Base-by-base conservation (phyloP, 768 basidiomycete species). In the Lentinula sp. region DNA sequence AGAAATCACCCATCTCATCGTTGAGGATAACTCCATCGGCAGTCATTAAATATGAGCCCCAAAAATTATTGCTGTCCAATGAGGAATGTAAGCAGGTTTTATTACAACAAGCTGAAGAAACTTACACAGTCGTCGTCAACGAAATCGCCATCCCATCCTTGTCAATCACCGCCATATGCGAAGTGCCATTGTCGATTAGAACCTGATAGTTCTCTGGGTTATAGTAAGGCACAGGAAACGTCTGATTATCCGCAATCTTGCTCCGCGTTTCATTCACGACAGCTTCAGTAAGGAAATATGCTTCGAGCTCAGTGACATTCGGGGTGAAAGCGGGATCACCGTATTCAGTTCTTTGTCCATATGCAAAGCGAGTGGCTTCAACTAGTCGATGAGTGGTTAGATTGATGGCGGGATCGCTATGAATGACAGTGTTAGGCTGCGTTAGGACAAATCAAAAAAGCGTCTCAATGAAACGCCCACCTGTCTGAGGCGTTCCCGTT, bases 241-340 rank as follows among this genome's bases (percentile, higher is more conserved):
- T 76, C 43, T 65, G 48, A 43, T 68, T 72, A 49, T 71, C 67
- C 45, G 34, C 16, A 48, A 75, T 71, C 60, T 64, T 65, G 23
- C 62, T 65, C 8, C 75, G 67, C 28, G 70, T 62, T 15, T 63
- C 64, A 21, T 61, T 69, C 5, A 66, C 71, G 0, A 69, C 65
- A 2, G 50, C 43, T n/a, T 69, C 67, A 18, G 65, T 66, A n/a
- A 76, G 60, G 57, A 70, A 73, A 21, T 61, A 65, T 28, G 64
- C 48, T 59, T 78, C 69, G 15, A 76, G 67, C 10, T 60, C 60
- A 3, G 76, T 68, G 15, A 77, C 77, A 62, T 76, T 78, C 18
- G 65, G 18, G 3, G 72, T 72, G 63, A 74, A 77, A 8, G 73
- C 74, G 0, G 76, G 76, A 60, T 78, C 76, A 7, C 75, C 66